Conservation (phyloP, 2,329 filamentous ascomycete species). For the Apiospora kogelbergensis region DNA sequence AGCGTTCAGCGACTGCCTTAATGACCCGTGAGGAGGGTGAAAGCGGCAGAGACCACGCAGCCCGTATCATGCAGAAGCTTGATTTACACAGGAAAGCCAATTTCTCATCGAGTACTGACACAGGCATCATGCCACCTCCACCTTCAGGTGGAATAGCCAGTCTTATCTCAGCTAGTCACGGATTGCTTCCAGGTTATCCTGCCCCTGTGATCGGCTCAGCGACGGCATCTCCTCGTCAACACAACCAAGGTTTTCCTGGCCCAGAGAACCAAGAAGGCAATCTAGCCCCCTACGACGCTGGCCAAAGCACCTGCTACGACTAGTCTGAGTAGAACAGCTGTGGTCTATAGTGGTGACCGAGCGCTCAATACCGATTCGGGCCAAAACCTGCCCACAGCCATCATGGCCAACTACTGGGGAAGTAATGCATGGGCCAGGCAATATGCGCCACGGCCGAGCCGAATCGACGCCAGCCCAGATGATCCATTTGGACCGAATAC, state of each 20-base stretch:
- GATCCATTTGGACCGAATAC: constrained; percentile 38
- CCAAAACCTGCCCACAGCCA: constrained; percentile 76
- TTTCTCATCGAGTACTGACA: constrained; percentile 47
- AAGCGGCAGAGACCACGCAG: constrained; percentile 75
- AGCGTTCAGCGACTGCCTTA: constrained; percentile 57
- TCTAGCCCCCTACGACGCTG: constrained; percentile 76
- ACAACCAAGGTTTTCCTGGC: constrained; percentile 36
- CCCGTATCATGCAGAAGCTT: constrained; percentile 88
- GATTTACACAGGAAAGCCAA: constrained; percentile 83
- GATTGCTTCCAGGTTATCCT: constrained; percentile 65
- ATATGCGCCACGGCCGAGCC: constrained; percentile 23
- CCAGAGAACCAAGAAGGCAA: constrained; percentile 55
- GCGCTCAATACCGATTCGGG: constrained; percentile 64
- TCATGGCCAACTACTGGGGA: constrained; percentile 94
- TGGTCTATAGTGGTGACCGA: constrained; percentile 77
- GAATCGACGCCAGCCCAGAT: constrained; percentile 26
- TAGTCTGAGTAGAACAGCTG: constrained; percentile 81
- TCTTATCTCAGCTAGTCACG: constrained; percentile 82
- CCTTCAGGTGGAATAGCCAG: constrained; percentile 72
- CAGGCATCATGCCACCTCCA: constrained; percentile 38
- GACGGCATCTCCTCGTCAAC: constrained; percentile 26
- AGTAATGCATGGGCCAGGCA: constrained; percentile 69
- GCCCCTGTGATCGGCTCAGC: constrained; percentile 24
- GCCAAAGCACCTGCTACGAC: constrained; percentile 82
- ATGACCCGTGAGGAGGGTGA: constrained; percentile 67